Base-by-base conservation (phyloP, 176 grass and related monocot genomes). In the Thinopyrum elongatum region DNA sequence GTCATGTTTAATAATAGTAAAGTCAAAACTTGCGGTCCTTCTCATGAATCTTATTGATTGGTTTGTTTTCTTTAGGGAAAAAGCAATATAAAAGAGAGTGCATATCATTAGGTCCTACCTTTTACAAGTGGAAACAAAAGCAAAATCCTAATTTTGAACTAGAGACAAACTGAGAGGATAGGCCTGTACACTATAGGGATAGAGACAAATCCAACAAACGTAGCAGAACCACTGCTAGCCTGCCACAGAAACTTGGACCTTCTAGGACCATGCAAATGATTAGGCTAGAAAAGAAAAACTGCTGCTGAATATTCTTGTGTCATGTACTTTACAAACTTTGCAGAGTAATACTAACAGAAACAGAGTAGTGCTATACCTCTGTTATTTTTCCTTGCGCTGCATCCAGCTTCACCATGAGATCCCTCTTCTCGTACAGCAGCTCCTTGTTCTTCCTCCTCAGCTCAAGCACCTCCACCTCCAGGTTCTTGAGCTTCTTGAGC, bases 361-460 rank as follows among this genome's bases (percentile, higher is more conserved):
- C 4, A 76, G 22, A 64, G 5, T 84, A 42, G 10, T 76, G 44
- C 21, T 23, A 41, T 89, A 96, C 97, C 94, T 96, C 97, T 81
- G 90, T 96, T 88, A 99, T 91, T 79, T 90, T 94, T 8, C 94
- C 90, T 30, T 95, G 88, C 44, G 90, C 92, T 46, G 86, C 88
- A 80, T 94, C 94, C n/a, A 99, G 66, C 84, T 96, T 99, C 28
- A 99, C 65, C 57, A 88, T 53, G 65, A 94, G 94, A 60, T 99
- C 97, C 77, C 97, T 95, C 89, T 99, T 99, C 80, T 94, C 90
- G 8, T 96, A 95, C 80, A 96, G 66, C 61, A 99, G 80, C 77
- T 99, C 97, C 90, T 94, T 99, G 39, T 91, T 94, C 87, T 92
- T 99, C 84, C 94, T 90, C 61, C 97, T 91, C 77, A 96, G 74